phyloP scores from a whole-genome alignment of 345 rosid genomes.

The Acer saccharum region DNA sequence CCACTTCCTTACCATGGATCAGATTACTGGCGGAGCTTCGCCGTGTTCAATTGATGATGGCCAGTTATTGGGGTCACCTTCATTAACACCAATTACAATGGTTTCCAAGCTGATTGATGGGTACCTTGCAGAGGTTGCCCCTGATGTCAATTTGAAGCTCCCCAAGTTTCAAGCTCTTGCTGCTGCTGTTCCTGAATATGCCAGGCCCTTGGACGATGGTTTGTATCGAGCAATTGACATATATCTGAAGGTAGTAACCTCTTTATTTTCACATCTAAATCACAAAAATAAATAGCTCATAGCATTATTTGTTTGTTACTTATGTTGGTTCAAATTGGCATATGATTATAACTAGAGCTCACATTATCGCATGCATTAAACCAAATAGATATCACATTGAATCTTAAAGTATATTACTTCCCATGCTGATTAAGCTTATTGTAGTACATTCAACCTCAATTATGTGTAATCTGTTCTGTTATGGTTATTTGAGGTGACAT shows the following conservation, averaged over 20 bases:
- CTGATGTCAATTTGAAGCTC: constrained; percentile 90
- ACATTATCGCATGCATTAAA: background rate
- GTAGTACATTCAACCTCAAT: background rate
- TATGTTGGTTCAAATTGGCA: constrained; percentile 18
- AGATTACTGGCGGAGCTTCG: constrained; percentile 77
- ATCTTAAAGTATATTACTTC: background rate
- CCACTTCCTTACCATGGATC: constrained; percentile 85
- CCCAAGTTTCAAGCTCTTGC: constrained; percentile 93
- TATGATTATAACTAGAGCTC: background rate
- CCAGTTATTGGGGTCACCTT: constrained; percentile 80
- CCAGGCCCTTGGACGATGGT: constrained; percentile 91
- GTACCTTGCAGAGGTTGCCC: constrained; percentile 96
- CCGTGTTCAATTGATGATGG: constrained; percentile 82
- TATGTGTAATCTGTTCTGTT: background rate
- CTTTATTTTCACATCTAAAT: background rate
- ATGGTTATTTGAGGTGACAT: constrained; percentile 7
- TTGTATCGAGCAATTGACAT: constrained; percentile 96
- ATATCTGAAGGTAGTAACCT: constrained; percentile 74
- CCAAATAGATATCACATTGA: background rate
- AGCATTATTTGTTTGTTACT: constrained; percentile 12
- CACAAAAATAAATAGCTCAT: constrained; percentile 7
- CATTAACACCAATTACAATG: constrained; percentile 72
- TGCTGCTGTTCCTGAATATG: constrained; percentile 86
- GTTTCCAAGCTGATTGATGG: constrained; percentile 98
- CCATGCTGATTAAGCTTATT: background rate